These are phyloP conservation scores for Phytophthora chlamydospora DNA, from an alignment of 352 stramenopile species.

Conservation along the genomic window DNA sequence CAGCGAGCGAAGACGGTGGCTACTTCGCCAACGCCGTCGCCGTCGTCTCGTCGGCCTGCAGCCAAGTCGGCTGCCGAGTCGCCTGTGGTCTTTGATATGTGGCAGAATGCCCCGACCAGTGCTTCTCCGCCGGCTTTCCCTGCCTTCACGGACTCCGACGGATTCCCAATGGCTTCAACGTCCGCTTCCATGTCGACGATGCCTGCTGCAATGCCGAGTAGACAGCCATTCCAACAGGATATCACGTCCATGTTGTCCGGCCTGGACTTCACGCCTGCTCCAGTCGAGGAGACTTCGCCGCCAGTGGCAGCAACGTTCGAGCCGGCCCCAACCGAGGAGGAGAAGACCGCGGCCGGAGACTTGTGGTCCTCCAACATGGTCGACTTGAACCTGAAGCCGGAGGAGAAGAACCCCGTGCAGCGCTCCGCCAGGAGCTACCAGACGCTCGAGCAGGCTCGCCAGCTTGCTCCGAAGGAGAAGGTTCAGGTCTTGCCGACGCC, in stretches of 20 bases:
- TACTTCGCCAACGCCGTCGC: constrained; percentile 27
- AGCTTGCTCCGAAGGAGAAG: constrained; percentile 66
- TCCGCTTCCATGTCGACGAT: constrained; percentile 14
- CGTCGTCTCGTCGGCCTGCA: constrained; percentile 9
- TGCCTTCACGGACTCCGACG: constrained; percentile 33
- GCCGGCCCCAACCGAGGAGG: constrained; percentile 34
- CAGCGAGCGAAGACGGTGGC: constrained; percentile 55
- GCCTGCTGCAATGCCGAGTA: constrained; percentile 6
- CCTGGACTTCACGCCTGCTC: constrained; percentile 70
- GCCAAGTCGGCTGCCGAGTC: constrained; percentile 29
- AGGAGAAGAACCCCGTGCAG: constrained; percentile 56
- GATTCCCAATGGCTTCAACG: constrained; percentile 21
- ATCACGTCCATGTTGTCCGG: constrained; percentile 82
- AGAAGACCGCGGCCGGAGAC: constrained; percentile 39
- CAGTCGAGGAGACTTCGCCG: constrained; percentile 37
- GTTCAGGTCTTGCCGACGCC: constrained; percentile 63
- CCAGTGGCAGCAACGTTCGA: constrained; percentile 23
- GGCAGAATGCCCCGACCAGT: constrained; percentile 21
- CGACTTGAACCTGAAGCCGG: constrained; percentile 71
- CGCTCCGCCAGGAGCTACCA: constrained; percentile 60
- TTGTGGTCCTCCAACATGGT: constrained; percentile 81
- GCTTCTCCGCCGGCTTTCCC: constrained; percentile 22
- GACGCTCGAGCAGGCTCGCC: constrained; percentile 73
- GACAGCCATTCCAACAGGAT: constrained; percentile 43
- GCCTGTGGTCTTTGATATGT: constrained; percentile 34